A percentile compares a stretch with the other conserved stretches of the same genome.
Conservation (phyloP, 2,329 filamentous ascomycete genomes). For the Raffaelea arxii region DNA sequence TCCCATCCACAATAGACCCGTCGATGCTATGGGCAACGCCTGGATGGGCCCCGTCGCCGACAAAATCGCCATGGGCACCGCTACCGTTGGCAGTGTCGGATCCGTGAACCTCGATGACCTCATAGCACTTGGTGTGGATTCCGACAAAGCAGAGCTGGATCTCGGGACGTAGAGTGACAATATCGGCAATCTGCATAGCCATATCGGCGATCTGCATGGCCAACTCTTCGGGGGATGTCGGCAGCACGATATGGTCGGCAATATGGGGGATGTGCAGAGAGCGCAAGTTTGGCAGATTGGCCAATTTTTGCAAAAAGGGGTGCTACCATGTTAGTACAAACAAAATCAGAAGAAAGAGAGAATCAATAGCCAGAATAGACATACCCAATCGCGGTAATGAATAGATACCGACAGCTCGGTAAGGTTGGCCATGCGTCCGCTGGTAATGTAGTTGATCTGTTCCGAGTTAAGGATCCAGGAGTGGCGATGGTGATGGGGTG, state of each 20-base stretch:
- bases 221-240: constrained; percentile 21
- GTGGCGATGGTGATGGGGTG: constrained; percentile 43
- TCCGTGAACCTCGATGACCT: constrained; percentile 58
- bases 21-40: constrained; percentile 14
- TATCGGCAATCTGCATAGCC: constrained; percentile 67
- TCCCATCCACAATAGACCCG: constrained; percentile 11
- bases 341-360: background rate
- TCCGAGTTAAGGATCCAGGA: constrained; percentile 64
- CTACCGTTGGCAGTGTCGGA: constrained; percentile 21
- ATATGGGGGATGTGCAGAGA: constrained; percentile 26
- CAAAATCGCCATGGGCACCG: constrained; percentile 6
- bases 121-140: constrained; percentile 69
- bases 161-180: constrained; percentile 66
- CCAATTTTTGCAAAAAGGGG: constrained; percentile 66
- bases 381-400: constrained; percentile 69
- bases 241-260: constrained; percentile 10
- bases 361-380: background rate
- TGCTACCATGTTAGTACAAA: constrained; percentile 39
- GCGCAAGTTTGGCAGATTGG: constrained; percentile 58
- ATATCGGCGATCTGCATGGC: constrained; percentile 43
- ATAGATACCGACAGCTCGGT: constrained; percentile 64
- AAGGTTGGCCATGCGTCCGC: constrained; percentile 63
- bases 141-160: constrained; percentile 71
- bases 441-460: constrained; percentile 63
- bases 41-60: constrained; percentile 13